Percentiles rank a stretch among this genome's conserved stretches.
Conservation (phyloP, 1,284 basidiomycete species). For the Nidula niveotomentosa region DNA sequence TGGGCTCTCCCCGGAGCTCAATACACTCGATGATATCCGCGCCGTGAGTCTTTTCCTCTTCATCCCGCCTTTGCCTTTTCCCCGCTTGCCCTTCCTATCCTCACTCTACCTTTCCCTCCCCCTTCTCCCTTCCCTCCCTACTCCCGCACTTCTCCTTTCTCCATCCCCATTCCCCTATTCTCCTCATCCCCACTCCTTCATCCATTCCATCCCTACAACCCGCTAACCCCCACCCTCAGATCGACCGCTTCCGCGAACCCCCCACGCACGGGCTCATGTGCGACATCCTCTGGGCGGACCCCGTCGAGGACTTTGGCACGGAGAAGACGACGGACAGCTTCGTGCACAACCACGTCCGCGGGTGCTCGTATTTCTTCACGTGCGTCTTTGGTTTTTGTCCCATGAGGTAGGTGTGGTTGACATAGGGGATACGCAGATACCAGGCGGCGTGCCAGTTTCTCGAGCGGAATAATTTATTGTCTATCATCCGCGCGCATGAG, state of each 20-base stretch:
- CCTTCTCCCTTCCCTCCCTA: slow-evolving; percentile 24
- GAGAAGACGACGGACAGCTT: slow-evolving; percentile 62
- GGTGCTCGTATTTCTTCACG: slow-evolving; percentile 96
- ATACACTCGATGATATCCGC: slow-evolving; percentile 75
- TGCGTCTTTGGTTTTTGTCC: slow-evolving; percentile 37
- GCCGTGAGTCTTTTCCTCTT: slow-evolving; percentile 54
- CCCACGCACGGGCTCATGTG: slow-evolving; percentile 92
- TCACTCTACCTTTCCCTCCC: slow-evolving; percentile 30
- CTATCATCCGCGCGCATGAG: slow-evolving; percentile 96
- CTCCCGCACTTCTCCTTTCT: too few relatives aligned
- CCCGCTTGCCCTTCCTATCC: slow-evolving; percentile 45
- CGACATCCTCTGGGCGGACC: slow-evolving; percentile 95
- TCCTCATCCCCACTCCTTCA: too few relatives aligned
- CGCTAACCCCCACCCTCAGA: slow-evolving; percentile 61
- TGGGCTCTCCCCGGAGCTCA: slow-evolving; percentile 75
- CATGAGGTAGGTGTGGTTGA: background rate
- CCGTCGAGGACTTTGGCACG: slow-evolving; percentile 77
- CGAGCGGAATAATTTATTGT: slow-evolving; percentile 88
- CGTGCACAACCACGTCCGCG: slow-evolving; percentile 87
- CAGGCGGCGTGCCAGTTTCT: slow-evolving; percentile 94
- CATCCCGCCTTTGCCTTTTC: slow-evolving; percentile 42
- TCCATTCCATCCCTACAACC: slow-evolving; percentile 3
- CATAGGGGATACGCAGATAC: slow-evolving; percentile 54
- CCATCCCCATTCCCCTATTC: too few relatives aligned
- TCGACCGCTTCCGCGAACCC: slow-evolving; percentile 94